A percentile compares a stretch with the other conserved stretches of the same genome.
Evolutionary conservation across 2,329 filamentous ascomycete species (phyloP).

Genomic region (Dactylonectria estremocensis): DNA sequence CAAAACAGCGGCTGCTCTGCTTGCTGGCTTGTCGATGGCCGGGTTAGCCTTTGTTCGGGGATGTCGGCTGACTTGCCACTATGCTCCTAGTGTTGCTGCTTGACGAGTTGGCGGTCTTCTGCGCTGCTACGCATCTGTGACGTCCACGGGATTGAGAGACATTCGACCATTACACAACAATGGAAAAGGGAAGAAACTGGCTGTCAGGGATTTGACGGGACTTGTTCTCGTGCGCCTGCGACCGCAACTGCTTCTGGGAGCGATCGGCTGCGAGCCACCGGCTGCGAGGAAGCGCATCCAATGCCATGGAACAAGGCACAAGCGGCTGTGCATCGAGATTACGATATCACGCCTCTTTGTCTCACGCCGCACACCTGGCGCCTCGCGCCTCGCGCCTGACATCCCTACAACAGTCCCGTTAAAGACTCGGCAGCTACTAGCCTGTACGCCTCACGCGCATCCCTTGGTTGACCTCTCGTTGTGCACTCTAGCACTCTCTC

Average conservation of each 20-base stretch:
- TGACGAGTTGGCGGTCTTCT: background rate
- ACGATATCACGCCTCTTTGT: slow-evolving; percentile 20
- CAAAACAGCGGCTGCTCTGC: background rate
- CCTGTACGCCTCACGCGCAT: slow-evolving; percentile 29
- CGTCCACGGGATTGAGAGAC: background rate
- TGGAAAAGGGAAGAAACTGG: slow-evolving; percentile 14
- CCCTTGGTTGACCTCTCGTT: slow-evolving; percentile 20
- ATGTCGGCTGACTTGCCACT: slow-evolving; percentile 30
- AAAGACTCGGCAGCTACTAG: background rate
- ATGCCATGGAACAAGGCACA: slow-evolving; percentile 25
- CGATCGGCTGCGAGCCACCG: slow-evolving; percentile 11
- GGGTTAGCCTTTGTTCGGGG: slow-evolving; percentile 23
- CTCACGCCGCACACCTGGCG: slow-evolving; percentile 3
- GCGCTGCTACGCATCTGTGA: background rate
- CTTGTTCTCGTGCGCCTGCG: slow-evolving; percentile 10
- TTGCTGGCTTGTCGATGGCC: background rate
- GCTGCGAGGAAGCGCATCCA: slow-evolving; percentile 16
- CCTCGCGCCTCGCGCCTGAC: background rate
- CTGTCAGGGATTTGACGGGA: slow-evolving; percentile 6
- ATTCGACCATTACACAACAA: slow-evolving; percentile 6
- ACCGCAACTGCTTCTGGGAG: slow-evolving; percentile 1
- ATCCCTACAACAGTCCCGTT: background rate
- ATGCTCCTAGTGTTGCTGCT: background rate
- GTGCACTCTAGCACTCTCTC: background rate
- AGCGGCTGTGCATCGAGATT: slow-evolving; percentile 23